Evolutionary conservation across 2,329 filamentous ascomycete genomes (phyloP), one percentile per base, ranked within the genome.

Genomic region (Apiospora hydei): DNA sequence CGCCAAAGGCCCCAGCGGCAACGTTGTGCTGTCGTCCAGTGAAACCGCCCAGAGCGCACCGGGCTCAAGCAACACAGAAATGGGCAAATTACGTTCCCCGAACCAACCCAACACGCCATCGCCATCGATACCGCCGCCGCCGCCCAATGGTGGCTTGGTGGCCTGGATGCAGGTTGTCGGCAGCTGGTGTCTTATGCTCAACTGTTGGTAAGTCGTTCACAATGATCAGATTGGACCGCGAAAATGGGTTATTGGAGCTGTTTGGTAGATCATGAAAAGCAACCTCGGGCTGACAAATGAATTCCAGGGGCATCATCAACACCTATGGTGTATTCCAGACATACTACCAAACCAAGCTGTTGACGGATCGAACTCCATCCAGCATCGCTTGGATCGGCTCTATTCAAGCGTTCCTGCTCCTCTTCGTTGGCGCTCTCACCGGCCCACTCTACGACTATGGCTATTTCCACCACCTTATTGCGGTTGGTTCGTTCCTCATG

Each of bases 301-400:
- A n/a, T 5, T 16, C 41, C 43, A 68, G 87, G 83, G 80, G 81
- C 4, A 76, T 81, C 7, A 72, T 79, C n/a, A 80, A 78, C 72
- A 76, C 84, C n/a, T 89, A 88, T 71, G 87, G 88, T 8, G 84
- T 87, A 5, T 90, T 88, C 73, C 86, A 89, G 73, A 84, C 84
- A 6, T 88, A 88, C 78, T 89, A 89, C 74, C 74, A 75, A 53
- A 83, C 78, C 53, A 77, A 83, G 73, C 75, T 81, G 44, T 71
- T 86, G 75, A 71, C 57, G 51, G 71, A 77, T 2, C 78, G 82
- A 24, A 75, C 83, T 0, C 83, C 85, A 3, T 81, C 82, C 0
- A 73, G 76, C 34, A 85, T 86, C 13, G 81, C 85, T 6, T 85
- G 80, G 81, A 85, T 88, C 21, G 86, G 86, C 21, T 84, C 85